Evolutionary conservation across 129 eudicot genomes (phyloP).

Genomic region (Scalesia atractyloides): DNA sequence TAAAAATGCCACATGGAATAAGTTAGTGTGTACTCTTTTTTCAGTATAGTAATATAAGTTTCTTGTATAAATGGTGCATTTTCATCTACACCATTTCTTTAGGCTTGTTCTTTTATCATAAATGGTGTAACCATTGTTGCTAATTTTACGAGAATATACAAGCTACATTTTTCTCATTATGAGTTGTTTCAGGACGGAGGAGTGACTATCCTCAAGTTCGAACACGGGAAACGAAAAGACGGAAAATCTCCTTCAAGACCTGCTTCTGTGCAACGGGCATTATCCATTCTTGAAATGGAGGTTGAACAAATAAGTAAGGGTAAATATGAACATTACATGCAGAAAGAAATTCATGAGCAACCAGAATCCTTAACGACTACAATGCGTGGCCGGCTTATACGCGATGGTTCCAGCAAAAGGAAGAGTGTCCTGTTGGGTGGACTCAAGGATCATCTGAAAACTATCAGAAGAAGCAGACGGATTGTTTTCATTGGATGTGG

Average conservation of each 20-base stretch:
- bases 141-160: neutral
- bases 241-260: conserved; percentile 64
- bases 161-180: conserved; percentile 1
- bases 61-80: neutral
- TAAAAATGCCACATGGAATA: neutral
- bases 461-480: conserved; percentile 93
- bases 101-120: neutral
- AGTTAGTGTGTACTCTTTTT: neutral
- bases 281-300: conserved; percentile 95
- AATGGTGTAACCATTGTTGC: neutral
- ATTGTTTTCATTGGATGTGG: conserved; percentile 97
- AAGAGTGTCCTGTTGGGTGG: conserved; percentile 92
- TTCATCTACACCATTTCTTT: neutral
- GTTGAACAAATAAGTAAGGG: conserved; percentile 98
- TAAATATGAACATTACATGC: conserved; percentile 92
- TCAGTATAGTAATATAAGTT: neutral
- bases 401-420: conserved; percentile 81
- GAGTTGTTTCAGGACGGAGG: conserved; percentile 69
- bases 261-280: conserved; percentile 90
- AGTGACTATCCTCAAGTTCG: conserved; percentile 81
- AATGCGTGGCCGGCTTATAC: conserved; percentile 93
- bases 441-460: conserved; percentile 87
- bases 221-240: conserved; percentile 57
- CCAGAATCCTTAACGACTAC: conserved; percentile 95
- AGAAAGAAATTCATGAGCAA: conserved; percentile 96